These are phyloP conservation scores for Globisporangium paroecandrum DNA, from an alignment of 352 stramenopile genomes.

Conservation along the genomic window DNA sequence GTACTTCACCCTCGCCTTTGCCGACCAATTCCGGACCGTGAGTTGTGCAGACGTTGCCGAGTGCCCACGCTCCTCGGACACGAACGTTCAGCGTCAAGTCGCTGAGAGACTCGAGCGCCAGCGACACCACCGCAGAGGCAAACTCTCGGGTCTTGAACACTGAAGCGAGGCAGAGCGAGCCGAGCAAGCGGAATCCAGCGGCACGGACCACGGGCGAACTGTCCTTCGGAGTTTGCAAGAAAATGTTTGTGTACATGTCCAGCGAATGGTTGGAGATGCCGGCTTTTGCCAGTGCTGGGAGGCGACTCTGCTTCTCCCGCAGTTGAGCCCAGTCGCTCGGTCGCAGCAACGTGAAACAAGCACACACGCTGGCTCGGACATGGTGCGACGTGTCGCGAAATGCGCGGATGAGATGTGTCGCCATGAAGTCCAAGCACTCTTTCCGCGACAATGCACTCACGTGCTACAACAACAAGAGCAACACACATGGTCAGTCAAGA, in stretches of 20 bases:
- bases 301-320: constrained; percentile 36
- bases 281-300: constrained; percentile 29
- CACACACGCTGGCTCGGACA: constrained; percentile 82
- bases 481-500: background rate
- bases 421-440: constrained; percentile 73
- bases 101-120: constrained; percentile 59
- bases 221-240: constrained; percentile 75
- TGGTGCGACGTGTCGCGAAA: constrained; percentile 86
- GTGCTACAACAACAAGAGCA: background rate
- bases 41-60: constrained; percentile 85
- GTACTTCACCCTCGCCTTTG: background rate
- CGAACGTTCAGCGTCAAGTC: constrained; percentile 85
- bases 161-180: constrained; percentile 66
- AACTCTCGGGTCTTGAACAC: constrained; percentile 77
- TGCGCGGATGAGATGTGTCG: constrained; percentile 71
- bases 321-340: constrained; percentile 63
- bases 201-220: constrained; percentile 78
- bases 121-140: constrained; percentile 50
- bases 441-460: constrained; percentile 27
- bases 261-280: constrained; percentile 29
- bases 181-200: constrained; percentile 72
- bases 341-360: constrained; percentile 81
- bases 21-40: constrained; percentile 51
- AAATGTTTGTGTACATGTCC: constrained; percentile 67
- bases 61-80: constrained; percentile 75